Percentiles rank a stretch among this genome's conserved stretches.
These are phyloP conservation scores for Capsicum rhomboideum DNA, from an alignment of 257 asterid species.

Conservation along the genomic window DNA sequence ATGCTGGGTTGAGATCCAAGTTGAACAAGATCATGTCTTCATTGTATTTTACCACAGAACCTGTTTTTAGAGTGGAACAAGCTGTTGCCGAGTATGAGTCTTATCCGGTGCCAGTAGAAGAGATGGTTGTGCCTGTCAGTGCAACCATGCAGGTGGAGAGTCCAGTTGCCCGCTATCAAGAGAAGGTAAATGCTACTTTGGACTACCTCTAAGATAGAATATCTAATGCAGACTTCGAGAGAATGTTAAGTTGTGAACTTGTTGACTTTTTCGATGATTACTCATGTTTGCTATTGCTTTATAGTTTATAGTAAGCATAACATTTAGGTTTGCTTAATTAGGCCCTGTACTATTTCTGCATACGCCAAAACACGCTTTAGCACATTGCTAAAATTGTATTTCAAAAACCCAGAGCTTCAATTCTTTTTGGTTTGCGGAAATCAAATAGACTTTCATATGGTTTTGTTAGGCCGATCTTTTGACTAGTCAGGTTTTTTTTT, in stretches of 20 bases:
- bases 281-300: background rate
- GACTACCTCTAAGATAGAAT: background rate
- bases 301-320: background rate
- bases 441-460: background rate
- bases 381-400: background rate
- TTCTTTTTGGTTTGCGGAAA: background rate
- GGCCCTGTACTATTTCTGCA: background rate
- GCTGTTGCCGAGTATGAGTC: slow-evolving; percentile 50
- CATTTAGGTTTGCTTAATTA: background rate
- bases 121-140: slow-evolving; percentile 19
- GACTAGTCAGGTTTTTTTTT: background rate
- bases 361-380: background rate
- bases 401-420: background rate
- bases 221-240: background rate
- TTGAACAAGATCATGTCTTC: slow-evolving; percentile 63
- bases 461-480: background rate
- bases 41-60: slow-evolving; percentile 44
- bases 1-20: slow-evolving; percentile 52
- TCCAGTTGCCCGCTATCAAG: background rate
- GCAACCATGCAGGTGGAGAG: slow-evolving; percentile 22
- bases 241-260: background rate
- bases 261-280: background rate
- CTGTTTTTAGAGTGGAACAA: slow-evolving; percentile 35
- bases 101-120: slow-evolving; percentile 47
- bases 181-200: background rate